Base-by-base conservation (phyloP, 352 stramenopile genomes). In the Phytophthora syringae region DNA sequence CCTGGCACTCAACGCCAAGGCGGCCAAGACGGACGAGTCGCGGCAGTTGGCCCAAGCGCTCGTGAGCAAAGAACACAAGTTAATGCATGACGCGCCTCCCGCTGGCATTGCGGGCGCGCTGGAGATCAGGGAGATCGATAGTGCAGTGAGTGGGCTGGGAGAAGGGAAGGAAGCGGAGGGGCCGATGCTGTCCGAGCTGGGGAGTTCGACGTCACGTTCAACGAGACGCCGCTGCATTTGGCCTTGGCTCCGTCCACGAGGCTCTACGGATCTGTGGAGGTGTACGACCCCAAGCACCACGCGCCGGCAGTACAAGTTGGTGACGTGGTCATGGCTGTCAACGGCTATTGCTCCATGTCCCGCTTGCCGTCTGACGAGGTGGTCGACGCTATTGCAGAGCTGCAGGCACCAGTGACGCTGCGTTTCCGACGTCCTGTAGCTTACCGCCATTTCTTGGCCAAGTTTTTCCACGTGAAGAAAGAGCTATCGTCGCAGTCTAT, bases 201-300 rank as follows among this genome's bases (percentile, higher is more conserved):
- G 85, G 85, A 92, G 53, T 89, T 87, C 45, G 76, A 71, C 13
- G 56, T 82, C 34, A 88, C 74, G 28, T 83, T 93, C 32, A 62
- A 78, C 9, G 64, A 82, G n/a, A 74, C 68, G 9, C 82, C 85
- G 3, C 58, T 92, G 13, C 70, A 72, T 34, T 58, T 93, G 24
- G 58, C 64, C 52, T 57, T 93, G 13, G 81, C 81, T 9, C 79
- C 85, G 42, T 90, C 81, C 6, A 93, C 85, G 9, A 75, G 85
- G n/a, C 60, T 89, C 13, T 93, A 93, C 54, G 85, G 81, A 5
- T 87, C 81, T 0, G 79, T 93, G 20, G 85, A 93, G 66, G 71
- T 93, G 22, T 88, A 90, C 61, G 78, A 91, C 52, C 76, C 81
- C 2, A 88, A 86, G 49, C 21, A 70, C 1, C 72, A 87, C 39